Conservation (phyloP, 345 rosid species). For the Laguncularia racemosa region DNA sequence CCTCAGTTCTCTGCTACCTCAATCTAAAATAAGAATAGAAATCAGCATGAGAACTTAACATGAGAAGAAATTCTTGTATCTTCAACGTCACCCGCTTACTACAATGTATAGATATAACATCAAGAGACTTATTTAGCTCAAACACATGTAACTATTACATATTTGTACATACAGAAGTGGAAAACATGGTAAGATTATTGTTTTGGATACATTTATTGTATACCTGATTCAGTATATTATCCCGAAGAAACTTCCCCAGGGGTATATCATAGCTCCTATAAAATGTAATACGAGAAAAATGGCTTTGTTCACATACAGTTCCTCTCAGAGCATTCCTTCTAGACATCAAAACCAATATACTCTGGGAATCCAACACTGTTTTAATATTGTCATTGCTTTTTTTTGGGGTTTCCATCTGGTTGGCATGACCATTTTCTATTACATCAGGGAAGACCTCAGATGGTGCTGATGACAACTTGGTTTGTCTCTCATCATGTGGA, state of each 20-base stretch:
- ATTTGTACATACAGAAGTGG: neutral
- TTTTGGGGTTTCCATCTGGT: conserved; percentile 20
- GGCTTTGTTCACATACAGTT: conserved; percentile 81
- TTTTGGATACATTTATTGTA: no score
- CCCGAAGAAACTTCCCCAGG: conserved; percentile 74
- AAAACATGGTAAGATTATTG: neutral
- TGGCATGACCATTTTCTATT: conserved; percentile 18
- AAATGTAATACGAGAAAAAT: conserved; percentile 87
- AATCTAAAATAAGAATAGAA: no score
- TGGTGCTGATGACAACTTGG: conserved; percentile 23
- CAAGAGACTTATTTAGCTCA: no score
- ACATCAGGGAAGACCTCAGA: conserved; percentile 18
- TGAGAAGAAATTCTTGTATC: no score
- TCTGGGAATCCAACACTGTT: conserved; percentile 42
- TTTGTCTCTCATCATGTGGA: conserved; percentile 23
- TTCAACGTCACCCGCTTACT: no score
- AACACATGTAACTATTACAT: no score
- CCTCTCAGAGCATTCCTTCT: conserved; percentile 61
- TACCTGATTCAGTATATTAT: conserved; percentile 83
- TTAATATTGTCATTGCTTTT: conserved; percentile 35
- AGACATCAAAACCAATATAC: conserved; percentile 92
- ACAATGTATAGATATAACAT: no score
- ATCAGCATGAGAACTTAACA: no score
- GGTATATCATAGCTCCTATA: conserved; percentile 84
- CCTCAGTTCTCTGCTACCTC: no score